Evolutionary conservation across 78 protist genomes (phyloP), one percentile per base, ranked within the genome.

Genomic region (Emiliania huxleyi): DNA sequence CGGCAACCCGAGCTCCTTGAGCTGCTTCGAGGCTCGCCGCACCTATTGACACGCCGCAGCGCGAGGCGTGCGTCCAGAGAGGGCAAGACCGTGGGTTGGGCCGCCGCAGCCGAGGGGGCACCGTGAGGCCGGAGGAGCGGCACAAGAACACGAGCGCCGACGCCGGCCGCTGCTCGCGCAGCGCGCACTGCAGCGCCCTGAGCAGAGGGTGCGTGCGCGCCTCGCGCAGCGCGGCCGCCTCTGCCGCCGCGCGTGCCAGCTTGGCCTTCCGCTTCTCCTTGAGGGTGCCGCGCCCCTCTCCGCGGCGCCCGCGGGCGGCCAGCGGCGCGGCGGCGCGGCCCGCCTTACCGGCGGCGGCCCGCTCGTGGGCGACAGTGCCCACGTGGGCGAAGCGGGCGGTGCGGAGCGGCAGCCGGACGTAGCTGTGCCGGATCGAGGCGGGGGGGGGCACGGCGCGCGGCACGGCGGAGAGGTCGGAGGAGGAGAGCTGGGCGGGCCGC

Each of bases 71-170:
- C n/a, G n/a, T n/a, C n/a, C n/a, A n/a, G n/a, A n/a, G n/a, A n/a
- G n/a, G n/a, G n/a, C n/a, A n/a, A n/a, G n/a, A n/a, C n/a, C n/a
- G n/a, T n/a, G n/a, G n/a, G n/a, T n/a, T n/a, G n/a, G n/a, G n/a
- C n/a, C n/a, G n/a, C n/a, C n/a, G n/a, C n/a, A n/a, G n/a, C n/a
- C n/a, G n/a, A n/a, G n/a, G n/a, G n/a, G n/a, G n/a, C n/a, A 77
- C 87, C 29, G 87, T 77, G 35, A 77, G 23, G 18, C 49, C 49
- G 23, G 87, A 40, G 8, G 87, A 77, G 43, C 45, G 45, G 48
- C 87, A 77, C 48, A 77, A 5, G 46, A 77, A 77, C 48, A 42
- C 87, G 87, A 77, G 87, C 38, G 87, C 87, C 8, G 87, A 77
- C 37, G 15, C 2, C 21, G 87, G 87, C n/a, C 2, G n/a, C n/a